Evolutionary conservation across 345 rosid species (phyloP).

Genomic region (Microcos paniculata): DNA sequence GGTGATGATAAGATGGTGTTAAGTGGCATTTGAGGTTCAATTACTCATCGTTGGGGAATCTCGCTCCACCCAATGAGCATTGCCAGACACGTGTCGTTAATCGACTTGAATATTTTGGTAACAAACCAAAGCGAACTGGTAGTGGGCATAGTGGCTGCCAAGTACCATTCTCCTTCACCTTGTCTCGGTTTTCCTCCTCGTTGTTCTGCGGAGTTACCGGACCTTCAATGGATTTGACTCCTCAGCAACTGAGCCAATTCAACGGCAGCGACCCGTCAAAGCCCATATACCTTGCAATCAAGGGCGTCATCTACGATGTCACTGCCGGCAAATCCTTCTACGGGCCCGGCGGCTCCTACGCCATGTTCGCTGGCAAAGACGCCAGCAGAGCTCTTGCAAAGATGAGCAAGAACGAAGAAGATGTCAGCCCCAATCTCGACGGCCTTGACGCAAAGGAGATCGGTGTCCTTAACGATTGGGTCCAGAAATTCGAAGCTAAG

Average conservation of each 20-base stretch:
- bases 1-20: neutral
- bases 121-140: neutral
- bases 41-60: too few species aligned
- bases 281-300: constrained; percentile 86
- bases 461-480: constrained; percentile 74
- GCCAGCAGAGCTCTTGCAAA: constrained; percentile 86
- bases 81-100: neutral
- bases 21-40: too few species aligned
- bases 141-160: too few species aligned
- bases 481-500: constrained; percentile 85
- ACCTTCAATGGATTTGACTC: constrained; percentile 66
- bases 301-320: constrained; percentile 75
- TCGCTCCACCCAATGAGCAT: neutral
- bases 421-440: constrained; percentile 55
- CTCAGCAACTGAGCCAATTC: constrained; percentile 60
- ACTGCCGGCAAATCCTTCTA: constrained; percentile 76
- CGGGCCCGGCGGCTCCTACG: constrained; percentile 69
- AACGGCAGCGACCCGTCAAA: constrained; percentile 69
- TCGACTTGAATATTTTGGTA: neutral
- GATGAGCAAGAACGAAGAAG: constrained; percentile 93
- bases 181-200: neutral
- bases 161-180: neutral
- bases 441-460: constrained; percentile 82
- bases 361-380: constrained; percentile 80
- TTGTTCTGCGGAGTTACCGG: neutral